Evolutionary conservation across 768 basidiomycete species (phyloP).

Genomic region (Suillus subaureus): DNA sequence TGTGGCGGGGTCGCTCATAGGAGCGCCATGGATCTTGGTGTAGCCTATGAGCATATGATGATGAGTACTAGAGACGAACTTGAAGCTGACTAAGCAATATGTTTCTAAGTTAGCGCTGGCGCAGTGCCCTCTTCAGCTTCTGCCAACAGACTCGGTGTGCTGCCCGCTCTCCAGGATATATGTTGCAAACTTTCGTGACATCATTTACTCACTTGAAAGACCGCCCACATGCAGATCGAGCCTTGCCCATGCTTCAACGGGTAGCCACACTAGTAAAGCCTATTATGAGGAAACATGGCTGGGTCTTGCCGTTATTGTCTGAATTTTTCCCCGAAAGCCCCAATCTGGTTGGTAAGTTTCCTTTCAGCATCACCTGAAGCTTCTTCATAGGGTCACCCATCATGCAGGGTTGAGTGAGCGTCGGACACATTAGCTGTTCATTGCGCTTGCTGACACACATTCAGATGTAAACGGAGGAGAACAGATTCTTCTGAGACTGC

Average conservation of each 20-base stretch:
- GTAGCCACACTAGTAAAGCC: constrained; percentile 86
- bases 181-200: constrained; percentile 62
- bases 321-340: constrained; percentile 85
- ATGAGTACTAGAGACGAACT: no score
- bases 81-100: neutral
- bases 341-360: constrained; percentile 63
- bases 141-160: neutral
- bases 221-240: constrained; percentile 65
- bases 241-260: constrained; percentile 66
- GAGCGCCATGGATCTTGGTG: neutral
- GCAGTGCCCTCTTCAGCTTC: neutral
- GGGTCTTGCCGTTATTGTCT: constrained; percentile 78
- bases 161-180: constrained; percentile 22
- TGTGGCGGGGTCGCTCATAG: neutral
- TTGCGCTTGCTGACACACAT: constrained; percentile 6
- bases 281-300: constrained; percentile 85
- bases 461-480: constrained; percentile 78
- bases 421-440: constrained; percentile 7
- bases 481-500: constrained; percentile 81
- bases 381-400: neutral
- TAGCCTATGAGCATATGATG: no score
- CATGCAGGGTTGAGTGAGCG: constrained; percentile 41
- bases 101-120: neutral
- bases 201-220: constrained; percentile 74
- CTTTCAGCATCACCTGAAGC: constrained; percentile 9